Evolutionary conservation across 2,329 filamentous ascomycete genomes (phyloP).

Genomic region (Penicillium sp.): DNA sequence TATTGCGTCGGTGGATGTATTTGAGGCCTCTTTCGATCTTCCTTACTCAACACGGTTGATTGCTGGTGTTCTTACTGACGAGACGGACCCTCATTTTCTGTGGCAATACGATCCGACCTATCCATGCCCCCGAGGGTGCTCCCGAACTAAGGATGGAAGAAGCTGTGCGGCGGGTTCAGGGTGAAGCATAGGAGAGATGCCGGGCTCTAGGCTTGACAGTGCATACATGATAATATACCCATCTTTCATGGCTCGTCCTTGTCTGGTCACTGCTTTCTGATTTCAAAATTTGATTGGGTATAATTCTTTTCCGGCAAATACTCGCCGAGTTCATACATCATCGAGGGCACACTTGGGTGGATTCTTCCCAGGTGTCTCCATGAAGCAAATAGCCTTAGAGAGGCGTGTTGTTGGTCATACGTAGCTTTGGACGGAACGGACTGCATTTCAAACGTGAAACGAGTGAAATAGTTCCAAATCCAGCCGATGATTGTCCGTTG

Average conservation of each 20-base stretch:
- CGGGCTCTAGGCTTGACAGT: no score
- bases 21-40: slow-evolving; percentile 34
- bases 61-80: slow-evolving; percentile 49
- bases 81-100: slow-evolving; percentile 55
- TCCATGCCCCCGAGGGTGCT: slow-evolving; percentile 39
- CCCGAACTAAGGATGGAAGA: slow-evolving; percentile 7
- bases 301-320: slow-evolving; percentile 9
- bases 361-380: neutral
- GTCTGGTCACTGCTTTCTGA: neutral
- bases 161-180: slow-evolving; percentile 3
- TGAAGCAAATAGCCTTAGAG: neutral
- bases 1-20: slow-evolving; percentile 49
- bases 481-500: neutral
- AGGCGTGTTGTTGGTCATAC: neutral
- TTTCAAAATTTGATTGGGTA: slow-evolving; percentile 16
- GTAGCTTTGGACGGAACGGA: neutral
- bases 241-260: no score
- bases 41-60: slow-evolving; percentile 44
- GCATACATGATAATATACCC: no score
- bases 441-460: neutral
- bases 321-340: neutral
- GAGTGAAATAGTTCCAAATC: neutral
- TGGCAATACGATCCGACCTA: slow-evolving; percentile 53
- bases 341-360: neutral
- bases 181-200: neutral